A percentile compares a stretch with the other conserved stretches of the same genome.
phyloP scores from a whole-genome alignment of 345 rosid genomes.

The Populus nigra region DNA sequence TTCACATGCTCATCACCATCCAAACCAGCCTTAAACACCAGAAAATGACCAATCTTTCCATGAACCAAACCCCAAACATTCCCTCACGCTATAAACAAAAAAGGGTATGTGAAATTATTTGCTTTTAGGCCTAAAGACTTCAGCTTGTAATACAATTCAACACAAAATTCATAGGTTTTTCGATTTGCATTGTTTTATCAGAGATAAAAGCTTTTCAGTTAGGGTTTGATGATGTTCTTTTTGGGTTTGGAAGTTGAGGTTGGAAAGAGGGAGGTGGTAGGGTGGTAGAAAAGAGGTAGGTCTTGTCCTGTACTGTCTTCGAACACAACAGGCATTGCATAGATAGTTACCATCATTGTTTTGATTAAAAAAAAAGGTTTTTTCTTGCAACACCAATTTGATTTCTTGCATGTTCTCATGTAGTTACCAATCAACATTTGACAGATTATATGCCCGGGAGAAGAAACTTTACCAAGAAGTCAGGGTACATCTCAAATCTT shows the following conservation, averaged over 20 bases:
- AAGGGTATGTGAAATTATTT: conserved; percentile 71
- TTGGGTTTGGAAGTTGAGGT: background rate
- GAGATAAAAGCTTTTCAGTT: conserved; percentile 35
- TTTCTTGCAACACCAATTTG: no score
- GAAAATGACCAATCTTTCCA: conserved; percentile 57
- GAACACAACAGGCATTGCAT: no score
- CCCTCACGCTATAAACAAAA: conserved; percentile 62
- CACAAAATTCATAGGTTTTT: conserved; percentile 30
- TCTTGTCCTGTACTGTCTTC: background rate
- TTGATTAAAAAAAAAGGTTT: no score
- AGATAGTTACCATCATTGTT: no score
- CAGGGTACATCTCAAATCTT: conserved; percentile 45
- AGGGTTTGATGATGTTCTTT: conserved; percentile 4
- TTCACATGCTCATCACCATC: background rate
- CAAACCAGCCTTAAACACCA: conserved; percentile 57
- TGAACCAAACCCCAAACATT: conserved; percentile 42
- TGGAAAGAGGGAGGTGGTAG: background rate
- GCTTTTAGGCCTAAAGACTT: conserved; percentile 51
- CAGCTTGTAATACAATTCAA: conserved; percentile 55
- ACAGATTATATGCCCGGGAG: conserved; percentile 85
- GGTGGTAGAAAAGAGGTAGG: background rate
- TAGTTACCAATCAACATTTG: conserved; percentile 84
- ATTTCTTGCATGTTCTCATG: conserved; percentile 48
- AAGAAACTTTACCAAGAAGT: conserved; percentile 96
- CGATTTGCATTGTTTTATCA: conserved; percentile 43